Base-by-base conservation (phyloP, 129 eudicot genomes). In the Artemisia argyi region DNA sequence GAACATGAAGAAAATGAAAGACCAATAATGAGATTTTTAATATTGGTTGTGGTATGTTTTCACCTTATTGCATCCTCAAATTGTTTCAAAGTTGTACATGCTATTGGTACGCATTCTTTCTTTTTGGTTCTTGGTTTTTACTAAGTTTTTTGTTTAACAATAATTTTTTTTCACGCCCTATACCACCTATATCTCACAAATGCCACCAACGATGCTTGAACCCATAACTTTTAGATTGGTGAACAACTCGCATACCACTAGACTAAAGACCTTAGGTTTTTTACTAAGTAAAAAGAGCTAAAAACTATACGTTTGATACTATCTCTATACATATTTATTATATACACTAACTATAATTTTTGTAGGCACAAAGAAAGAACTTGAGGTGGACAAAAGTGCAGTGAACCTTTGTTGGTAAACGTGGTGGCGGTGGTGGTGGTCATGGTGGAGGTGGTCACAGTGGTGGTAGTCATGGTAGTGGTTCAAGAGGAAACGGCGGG, bases 401-500 rank as follows among this genome's bases (percentile, higher is more conserved):
- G 53, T 74, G 73, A 44, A 7, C 16, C 16, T 12, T 12, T 7
- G 58, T 74, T 39, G 58, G 17, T 52, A 54, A 72, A 65, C 79
- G 73, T 44, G 79, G 78, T 7, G 78, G 72, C 4, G 71, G 78
- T 5, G 65, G 68, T 15, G 58, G 63, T 51, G 61, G 68, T 7
- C 46, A 22, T 68, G 61, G 57, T 1, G 59, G 62, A 14, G 49
- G 16, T 11, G 49, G 62, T 0, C 62, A 42, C 66, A 57, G 66
- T 14, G 79, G 66, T n/a, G 57, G 46, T 10, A 32, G 66, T 4
- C 42, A 16, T 4, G 62, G 69, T 3, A 61, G 65, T 65, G 65
- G 71, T 63, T 51, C 70, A 0, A 35, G 64, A 32, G 78, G 78
- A 62, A 14, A 22, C 1, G 72, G 73, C 11, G 5, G 46, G 5